Conservation (phyloP, 2,329 filamentous ascomycete species). For the Aspergillus chevalieri region DNA sequence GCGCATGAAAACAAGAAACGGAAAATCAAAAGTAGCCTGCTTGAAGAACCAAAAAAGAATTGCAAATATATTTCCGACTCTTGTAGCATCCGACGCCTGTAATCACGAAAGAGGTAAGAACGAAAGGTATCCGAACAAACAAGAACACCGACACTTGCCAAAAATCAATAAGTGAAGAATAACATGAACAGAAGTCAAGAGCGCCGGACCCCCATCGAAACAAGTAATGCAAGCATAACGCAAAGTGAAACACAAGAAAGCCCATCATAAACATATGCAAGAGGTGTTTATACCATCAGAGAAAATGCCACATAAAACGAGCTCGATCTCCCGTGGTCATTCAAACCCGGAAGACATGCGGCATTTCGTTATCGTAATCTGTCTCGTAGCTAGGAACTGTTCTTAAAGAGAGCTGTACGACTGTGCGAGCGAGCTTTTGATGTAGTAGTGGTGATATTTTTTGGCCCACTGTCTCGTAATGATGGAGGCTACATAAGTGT, state of each 20-base stretch:
- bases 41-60: constrained; percentile 19
- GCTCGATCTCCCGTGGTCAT: constrained; percentile 17
- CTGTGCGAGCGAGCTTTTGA: constrained; percentile 27
- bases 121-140: constrained; percentile 26
- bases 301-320: constrained; percentile 36
- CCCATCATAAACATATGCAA: constrained; percentile 37
- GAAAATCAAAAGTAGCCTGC: constrained; percentile 14
- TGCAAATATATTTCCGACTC: constrained; percentile 16
- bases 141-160: constrained; percentile 16
- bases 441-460: constrained; percentile 52
- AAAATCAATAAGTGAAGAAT: constrained; percentile 12
- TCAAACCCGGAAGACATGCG: constrained; percentile 14
- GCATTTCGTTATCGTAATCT: constrained; percentile 19
- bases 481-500: constrained; percentile 64
- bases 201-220: constrained; percentile 29
- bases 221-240: constrained; percentile 30
- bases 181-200: constrained; percentile 18
- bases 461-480: constrained; percentile 91
- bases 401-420: constrained; percentile 28
- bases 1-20: constrained; percentile 5
- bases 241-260: constrained; percentile 26
- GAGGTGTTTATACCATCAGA: constrained; percentile 35
- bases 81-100: constrained; percentile 22
- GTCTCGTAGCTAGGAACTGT: constrained; percentile 24
- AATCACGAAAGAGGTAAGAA: constrained; percentile 16